phyloP scores from a whole-genome alignment of 257 asterid genomes.

The Solanum lycopersicoides region DNA sequence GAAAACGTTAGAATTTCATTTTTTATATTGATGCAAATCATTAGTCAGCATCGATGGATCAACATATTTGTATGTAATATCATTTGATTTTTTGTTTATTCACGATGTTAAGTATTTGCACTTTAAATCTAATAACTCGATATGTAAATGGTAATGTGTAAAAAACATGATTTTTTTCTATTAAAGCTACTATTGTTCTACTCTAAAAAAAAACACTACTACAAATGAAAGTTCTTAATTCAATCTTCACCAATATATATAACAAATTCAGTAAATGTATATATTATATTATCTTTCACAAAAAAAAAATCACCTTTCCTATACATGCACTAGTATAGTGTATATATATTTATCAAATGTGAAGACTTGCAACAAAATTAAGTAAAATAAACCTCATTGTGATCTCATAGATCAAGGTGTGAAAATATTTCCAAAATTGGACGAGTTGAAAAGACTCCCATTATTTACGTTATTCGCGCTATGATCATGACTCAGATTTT shows the following conservation, averaged over 20 bases:
- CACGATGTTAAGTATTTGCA: fast-evolving
- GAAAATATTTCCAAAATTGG: slow-evolving; percentile 39
- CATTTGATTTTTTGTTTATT: background rate
- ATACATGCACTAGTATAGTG: background rate
- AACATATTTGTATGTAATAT: background rate
- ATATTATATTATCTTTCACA: background rate
- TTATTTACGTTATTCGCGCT: background rate
- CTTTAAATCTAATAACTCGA: background rate
- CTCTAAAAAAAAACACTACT: background rate
- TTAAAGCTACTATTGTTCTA: background rate
- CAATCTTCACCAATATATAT: background rate
- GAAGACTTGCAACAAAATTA: background rate
- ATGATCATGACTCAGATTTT: slow-evolving; percentile 3
- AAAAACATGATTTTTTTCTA: no score
- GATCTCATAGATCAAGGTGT: slow-evolving; percentile 25
- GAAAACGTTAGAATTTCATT: background rate
- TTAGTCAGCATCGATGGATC: background rate
- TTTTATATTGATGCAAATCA: no score
- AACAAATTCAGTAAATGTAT: background rate
- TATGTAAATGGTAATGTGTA: no score
- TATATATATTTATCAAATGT: background rate
- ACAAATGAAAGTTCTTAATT: background rate
- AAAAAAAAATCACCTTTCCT: background rate
- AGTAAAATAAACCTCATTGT: background rate
- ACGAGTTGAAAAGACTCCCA: slow-evolving; percentile 17